These are phyloP conservation scores for Heliamphora exappendiculata DNA, from an alignment of 148 eudicot species.

Conservation along the genomic window DNA sequence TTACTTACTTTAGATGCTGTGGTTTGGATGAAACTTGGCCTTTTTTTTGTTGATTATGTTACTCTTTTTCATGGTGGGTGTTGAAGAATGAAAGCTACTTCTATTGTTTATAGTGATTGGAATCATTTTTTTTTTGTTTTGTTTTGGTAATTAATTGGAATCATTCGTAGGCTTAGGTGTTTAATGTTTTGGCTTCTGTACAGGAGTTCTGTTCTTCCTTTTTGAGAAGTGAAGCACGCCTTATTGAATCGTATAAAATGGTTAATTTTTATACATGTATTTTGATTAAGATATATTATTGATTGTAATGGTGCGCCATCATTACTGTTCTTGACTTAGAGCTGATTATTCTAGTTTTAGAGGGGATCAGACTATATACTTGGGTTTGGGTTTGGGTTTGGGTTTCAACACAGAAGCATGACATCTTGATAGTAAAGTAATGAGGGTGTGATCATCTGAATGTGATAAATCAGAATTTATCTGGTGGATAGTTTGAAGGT, in stretches of 20 bases:
- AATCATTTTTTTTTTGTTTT: too few relatives aligned
- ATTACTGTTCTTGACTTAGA: neutral
- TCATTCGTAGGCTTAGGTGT: neutral
- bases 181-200: neutral
- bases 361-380: neutral
- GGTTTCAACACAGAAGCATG: neutral
- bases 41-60: neutral
- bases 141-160: too few relatives aligned
- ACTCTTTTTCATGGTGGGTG: neutral
- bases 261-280: neutral
- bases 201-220: constrained; percentile 12
- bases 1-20: neutral
- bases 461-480: neutral
- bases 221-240: constrained; percentile 1
- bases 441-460: neutral
- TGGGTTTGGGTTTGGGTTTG: neutral
- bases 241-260: neutral
- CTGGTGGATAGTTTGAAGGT: neutral
- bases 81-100: neutral
- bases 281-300: neutral
- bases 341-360: constrained; percentile 2
- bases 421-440: neutral
- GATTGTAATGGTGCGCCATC: neutral
- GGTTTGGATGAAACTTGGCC: neutral
- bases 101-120: neutral